Conservation (phyloP, 2,329 filamentous ascomycete genomes). For the Sphaerostilbella broomeana region DNA sequence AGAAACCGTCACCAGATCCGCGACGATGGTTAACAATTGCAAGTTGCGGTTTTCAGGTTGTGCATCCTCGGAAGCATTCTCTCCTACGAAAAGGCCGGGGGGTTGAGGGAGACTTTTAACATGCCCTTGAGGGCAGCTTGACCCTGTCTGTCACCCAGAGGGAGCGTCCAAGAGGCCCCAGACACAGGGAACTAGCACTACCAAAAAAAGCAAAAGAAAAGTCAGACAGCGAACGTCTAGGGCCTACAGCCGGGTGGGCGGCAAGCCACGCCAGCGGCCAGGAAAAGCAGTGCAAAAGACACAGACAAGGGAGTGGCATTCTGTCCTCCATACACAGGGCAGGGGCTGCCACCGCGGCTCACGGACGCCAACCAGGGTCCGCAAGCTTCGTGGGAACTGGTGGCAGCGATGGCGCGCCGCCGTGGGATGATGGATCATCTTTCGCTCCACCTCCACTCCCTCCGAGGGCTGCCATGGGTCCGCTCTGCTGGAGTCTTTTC, state of each 20-base stretch:
- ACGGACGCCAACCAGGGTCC: conserved; percentile 12
- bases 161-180: conserved; percentile 7
- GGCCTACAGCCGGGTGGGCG: conserved; percentile 4
- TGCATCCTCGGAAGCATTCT: neutral
- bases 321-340: conserved; percentile 11
- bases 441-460: conserved; percentile 1
- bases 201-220: conserved; percentile 4
- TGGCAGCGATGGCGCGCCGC: conserved; percentile 9
- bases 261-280: conserved; percentile 4
- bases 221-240: neutral
- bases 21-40: too few species aligned
- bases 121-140: conserved; percentile 3
- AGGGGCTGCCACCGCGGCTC: conserved; percentile 12
- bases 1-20: neutral
- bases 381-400: neutral
- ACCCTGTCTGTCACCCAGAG: conserved; percentile 1
- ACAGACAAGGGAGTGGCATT: conserved; percentile 1
- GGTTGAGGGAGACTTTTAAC: conserved; percentile 12
- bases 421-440: conserved; percentile 3
- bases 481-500: too few species aligned
- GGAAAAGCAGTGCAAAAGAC: neutral
- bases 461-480: neutral
- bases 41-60: conserved; percentile 1
- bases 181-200: conserved; percentile 1
- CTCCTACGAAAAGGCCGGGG: neutral